A percentile compares a stretch with the other conserved stretches of the same genome.
phyloP scores from a whole-genome alignment of 208 protist genomes.

The Wallacemonas sp. region DNA sequence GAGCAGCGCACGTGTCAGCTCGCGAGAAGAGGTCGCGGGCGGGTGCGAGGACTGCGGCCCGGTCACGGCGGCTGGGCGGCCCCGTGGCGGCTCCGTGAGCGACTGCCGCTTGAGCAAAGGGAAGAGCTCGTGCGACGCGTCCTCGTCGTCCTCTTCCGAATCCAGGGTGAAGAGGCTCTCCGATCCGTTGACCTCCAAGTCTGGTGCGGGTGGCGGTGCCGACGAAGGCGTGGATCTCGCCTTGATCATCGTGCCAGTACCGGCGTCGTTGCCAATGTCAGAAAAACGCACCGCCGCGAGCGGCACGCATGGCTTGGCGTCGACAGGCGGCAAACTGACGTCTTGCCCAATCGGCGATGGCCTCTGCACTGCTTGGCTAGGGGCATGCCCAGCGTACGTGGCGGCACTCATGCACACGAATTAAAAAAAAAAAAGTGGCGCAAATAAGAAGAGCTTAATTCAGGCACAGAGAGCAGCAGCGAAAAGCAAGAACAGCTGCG shows the following conservation, averaged over 20 bases:
- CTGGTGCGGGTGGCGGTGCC: neutral
- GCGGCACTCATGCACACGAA: neutral
- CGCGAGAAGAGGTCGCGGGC: neutral
- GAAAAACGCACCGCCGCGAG: neutral
- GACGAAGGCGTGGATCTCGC: no score
- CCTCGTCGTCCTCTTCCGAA: slow-evolving; percentile 10
- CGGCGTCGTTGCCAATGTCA: neutral
- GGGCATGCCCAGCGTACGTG: neutral
- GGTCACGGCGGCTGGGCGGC: neutral
- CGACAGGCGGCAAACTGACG: neutral
- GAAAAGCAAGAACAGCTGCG: no score
- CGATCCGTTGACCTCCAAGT: neutral
- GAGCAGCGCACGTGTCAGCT: neutral
- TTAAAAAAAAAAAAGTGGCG: neutral
- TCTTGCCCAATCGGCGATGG: neutral
- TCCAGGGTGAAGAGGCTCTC: slow-evolving; percentile 17
- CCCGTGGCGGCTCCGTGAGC: neutral
- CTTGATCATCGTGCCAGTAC: no score
- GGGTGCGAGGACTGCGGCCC: neutral
- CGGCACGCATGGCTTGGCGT: neutral
- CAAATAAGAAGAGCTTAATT: no score
- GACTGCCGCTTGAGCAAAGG: slow-evolving; percentile 3
- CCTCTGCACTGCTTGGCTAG: neutral
- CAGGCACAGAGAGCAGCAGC: no score
- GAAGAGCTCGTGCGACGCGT: neutral